phyloP scores from a whole-genome alignment of 805 yeast species.

The Hanseniaspora hatyaiensis region DNA sequence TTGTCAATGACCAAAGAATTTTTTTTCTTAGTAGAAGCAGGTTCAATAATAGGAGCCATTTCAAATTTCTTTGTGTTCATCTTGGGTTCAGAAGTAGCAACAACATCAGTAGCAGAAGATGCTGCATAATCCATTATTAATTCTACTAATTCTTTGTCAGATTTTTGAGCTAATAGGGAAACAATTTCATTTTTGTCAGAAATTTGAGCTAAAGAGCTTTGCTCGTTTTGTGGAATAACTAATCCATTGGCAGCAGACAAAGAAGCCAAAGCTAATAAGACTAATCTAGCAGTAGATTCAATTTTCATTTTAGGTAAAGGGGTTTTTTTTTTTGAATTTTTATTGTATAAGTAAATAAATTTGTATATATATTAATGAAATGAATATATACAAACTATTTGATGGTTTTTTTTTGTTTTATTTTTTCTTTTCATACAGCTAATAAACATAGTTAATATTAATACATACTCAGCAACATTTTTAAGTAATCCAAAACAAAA shows the following conservation, averaged over 20 bases:
- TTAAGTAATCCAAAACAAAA: too few relatives aligned
- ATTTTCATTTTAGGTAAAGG: not conserved
- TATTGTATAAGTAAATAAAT: not conserved
- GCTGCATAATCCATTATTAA: not conserved
- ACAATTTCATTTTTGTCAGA: constrained; percentile 30
- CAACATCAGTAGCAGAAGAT: not conserved
- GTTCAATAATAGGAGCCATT: constrained; percentile 14
- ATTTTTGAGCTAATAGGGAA: constrained; percentile 12
- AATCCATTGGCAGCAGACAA: constrained; percentile 39
- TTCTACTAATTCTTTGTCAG: constrained; percentile 20
- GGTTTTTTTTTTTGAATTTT: not conserved
- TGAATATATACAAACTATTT: not conserved
- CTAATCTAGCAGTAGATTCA: constrained; percentile 1
- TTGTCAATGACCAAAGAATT: constrained; percentile 37
- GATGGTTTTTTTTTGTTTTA: not conserved
- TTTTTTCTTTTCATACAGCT: not conserved
- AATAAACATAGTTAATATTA: too few relatives aligned
- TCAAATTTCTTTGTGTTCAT: not conserved
- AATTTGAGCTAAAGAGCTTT: constrained; percentile 17
- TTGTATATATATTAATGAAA: not conserved
- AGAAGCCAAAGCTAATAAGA: constrained; percentile 28
- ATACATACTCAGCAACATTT: too few relatives aligned
- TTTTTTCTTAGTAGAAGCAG: not conserved
- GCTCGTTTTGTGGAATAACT: constrained; percentile 43
- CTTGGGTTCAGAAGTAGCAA: not conserved